phyloP scores from a whole-genome alignment of 371 early-diverging fungal species.

The Vairimorpha apis region DNA sequence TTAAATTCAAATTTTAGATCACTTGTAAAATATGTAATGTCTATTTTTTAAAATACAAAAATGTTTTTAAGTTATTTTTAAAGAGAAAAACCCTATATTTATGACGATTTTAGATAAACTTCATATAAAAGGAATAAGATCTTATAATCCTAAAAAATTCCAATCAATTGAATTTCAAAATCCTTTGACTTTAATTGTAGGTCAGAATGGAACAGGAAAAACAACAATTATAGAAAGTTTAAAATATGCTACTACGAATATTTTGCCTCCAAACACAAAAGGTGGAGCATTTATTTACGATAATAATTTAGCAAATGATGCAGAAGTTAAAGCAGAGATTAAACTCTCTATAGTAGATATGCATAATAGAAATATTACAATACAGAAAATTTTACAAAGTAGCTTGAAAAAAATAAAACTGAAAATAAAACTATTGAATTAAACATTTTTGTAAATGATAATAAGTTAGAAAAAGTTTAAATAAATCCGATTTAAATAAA shows the following conservation, averaged over 20 bases:
- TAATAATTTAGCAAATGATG: constrained; percentile 74
- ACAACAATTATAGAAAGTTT: constrained; percentile 96
- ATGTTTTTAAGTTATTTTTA: too few relatives aligned
- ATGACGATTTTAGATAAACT: constrained; percentile 66
- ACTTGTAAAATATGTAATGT: too few relatives aligned
- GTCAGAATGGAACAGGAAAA: constrained; percentile 93
- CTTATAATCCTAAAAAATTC: constrained; percentile 72
- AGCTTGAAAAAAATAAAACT: constrained; percentile 65
- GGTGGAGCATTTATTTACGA: constrained; percentile 89
- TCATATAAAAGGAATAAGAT: constrained; percentile 80
- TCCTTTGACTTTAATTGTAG: constrained; percentile 94
- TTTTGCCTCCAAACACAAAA: constrained; percentile 77
- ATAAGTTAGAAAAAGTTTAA: constrained; percentile 67
- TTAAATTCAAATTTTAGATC: too few relatives aligned
- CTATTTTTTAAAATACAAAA: too few relatives aligned
- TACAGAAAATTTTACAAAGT: constrained; percentile 71
- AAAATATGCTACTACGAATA: constrained; percentile 90
- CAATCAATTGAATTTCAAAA: constrained; percentile 76
- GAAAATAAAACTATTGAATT: constrained; percentile 77
- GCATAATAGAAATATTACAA: constrained; percentile 69
- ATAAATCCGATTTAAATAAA: constrained; percentile 68
- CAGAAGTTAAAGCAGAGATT: constrained; percentile 85
- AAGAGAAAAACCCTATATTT: neutral
- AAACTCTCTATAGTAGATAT: constrained; percentile 75
- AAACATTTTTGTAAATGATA: constrained; percentile 22